phyloP scores from a whole-genome alignment of 2,329 filamentous ascomycete species.

The Nothophaeocryptopus gaeumannii region DNA sequence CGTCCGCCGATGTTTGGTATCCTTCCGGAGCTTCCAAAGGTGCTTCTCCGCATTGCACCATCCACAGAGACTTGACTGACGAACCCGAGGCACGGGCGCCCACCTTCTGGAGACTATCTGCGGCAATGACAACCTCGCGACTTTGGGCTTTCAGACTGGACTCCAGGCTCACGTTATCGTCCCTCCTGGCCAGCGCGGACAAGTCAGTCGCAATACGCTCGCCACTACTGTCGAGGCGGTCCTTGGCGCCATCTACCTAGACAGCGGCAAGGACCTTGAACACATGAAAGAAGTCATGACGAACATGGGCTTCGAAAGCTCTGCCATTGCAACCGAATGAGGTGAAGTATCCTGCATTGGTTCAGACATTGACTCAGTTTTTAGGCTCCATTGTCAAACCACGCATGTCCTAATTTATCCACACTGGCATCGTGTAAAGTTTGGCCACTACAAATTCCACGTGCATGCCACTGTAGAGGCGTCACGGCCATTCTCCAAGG shows the following conservation, averaged over 20 bases:
- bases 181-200: neutral
- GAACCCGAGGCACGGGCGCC: neutral
- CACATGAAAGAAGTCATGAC: neutral
- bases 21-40: constrained; percentile 11
- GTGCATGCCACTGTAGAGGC: no score
- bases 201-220: neutral
- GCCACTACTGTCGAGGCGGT: constrained; percentile 3
- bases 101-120: neutral
- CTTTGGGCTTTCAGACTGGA: neutral
- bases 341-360: neutral
- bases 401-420: no score
- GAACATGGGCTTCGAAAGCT: neutral
- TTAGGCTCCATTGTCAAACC: no score
- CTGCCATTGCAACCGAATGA: neutral
- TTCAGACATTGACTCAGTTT: neutral
- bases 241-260: constrained; percentile 1
- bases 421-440: neutral
- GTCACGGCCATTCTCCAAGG: no score
- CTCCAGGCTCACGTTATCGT: neutral
- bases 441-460: no score
- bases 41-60: neutral
- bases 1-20: constrained; percentile 19
- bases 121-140: neutral
- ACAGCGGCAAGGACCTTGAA: neutral
- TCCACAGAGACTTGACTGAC: neutral